These are phyloP conservation scores for Salinomyces thailandicus DNA, from an alignment of 2,329 filamentous ascomycete species.

Conservation along the genomic window DNA sequence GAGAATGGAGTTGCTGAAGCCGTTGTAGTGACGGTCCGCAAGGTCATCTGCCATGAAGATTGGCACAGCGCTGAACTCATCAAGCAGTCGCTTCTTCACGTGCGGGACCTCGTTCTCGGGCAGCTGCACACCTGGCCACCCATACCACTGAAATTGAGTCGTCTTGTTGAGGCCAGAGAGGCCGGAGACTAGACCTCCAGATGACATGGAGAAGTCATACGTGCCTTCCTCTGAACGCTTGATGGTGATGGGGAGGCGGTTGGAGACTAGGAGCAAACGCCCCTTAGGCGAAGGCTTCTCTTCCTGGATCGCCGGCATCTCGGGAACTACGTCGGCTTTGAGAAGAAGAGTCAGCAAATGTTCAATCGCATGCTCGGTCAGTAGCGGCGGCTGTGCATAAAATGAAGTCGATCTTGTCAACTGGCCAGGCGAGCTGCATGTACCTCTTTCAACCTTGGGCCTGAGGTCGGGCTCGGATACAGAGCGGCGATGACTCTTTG, in stretches of 20 bases:
- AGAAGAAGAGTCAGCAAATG: conserved; percentile 4
- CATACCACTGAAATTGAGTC: conserved; percentile 96
- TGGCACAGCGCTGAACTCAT: conserved; percentile 80
- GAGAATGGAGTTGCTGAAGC: conserved; percentile 94
- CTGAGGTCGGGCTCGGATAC: conserved; percentile 8
- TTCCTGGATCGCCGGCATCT: conserved; percentile 27
- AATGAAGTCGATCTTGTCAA: no score
- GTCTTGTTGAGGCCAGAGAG: conserved; percentile 85
- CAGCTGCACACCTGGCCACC: conserved; percentile 89
- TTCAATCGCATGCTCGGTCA: no score
- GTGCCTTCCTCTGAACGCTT: conserved; percentile 84
- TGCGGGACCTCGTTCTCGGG: conserved; percentile 68
- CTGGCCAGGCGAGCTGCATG: neutral
- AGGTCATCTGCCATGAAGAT: conserved; percentile 91
- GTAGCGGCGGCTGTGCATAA: no score
- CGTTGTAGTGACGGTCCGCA: conserved; percentile 93
- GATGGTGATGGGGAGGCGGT: conserved; percentile 91
- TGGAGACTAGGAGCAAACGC: conserved; percentile 75
- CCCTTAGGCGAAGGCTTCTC: conserved; percentile 28
- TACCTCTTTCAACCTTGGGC: conserved; percentile 4
- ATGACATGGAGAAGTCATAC: conserved; percentile 94
- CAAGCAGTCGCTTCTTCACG: conserved; percentile 67
- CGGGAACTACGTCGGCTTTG: conserved; percentile 11
- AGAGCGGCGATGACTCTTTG: conserved; percentile 4
- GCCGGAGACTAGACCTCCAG: conserved; percentile 87